These are phyloP conservation scores for Dipteronia sinensis DNA, from an alignment of 345 rosid genomes.

Conservation along the genomic window DNA sequence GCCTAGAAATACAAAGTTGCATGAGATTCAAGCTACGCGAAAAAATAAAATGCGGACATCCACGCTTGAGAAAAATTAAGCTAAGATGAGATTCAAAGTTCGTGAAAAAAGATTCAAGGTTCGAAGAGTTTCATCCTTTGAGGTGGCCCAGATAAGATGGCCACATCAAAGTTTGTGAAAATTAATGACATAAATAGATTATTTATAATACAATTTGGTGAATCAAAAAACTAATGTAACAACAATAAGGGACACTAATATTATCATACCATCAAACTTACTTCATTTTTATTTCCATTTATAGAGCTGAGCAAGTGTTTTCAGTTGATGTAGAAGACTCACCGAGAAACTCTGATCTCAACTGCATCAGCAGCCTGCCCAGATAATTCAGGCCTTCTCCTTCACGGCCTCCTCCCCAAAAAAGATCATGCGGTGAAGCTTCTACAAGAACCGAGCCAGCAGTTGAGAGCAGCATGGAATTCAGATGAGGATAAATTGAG, in stretches of 20 bases:
- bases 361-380: conserved; percentile 84
- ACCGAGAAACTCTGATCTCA: conserved; percentile 80
- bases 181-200: not conserved
- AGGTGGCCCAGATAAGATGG: not conserved
- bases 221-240: not conserved
- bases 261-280: not conserved
- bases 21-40: not conserved
- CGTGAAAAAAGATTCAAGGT: too few species aligned
- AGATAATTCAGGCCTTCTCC: conserved; percentile 94
- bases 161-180: not conserved
- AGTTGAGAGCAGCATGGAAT: conserved; percentile 72
- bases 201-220: not conserved
- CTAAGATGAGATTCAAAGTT: too few species aligned
- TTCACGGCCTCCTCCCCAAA: conserved; percentile 97
- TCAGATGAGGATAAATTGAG: conserved; percentile 83
- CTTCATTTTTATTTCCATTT: not conserved
- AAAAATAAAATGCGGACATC: too few species aligned
- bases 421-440: conserved; percentile 93
- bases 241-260: not conserved
- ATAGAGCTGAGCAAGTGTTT: conserved; percentile 34
- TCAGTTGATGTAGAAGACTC: conserved; percentile 53
- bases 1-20: too few species aligned
- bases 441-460: conserved; percentile 82
- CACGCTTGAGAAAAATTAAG: too few species aligned
- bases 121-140: not conserved